Evolutionary conservation across 768 basidiomycete species (phyloP).

Genomic region (Pholiota molesta): DNA sequence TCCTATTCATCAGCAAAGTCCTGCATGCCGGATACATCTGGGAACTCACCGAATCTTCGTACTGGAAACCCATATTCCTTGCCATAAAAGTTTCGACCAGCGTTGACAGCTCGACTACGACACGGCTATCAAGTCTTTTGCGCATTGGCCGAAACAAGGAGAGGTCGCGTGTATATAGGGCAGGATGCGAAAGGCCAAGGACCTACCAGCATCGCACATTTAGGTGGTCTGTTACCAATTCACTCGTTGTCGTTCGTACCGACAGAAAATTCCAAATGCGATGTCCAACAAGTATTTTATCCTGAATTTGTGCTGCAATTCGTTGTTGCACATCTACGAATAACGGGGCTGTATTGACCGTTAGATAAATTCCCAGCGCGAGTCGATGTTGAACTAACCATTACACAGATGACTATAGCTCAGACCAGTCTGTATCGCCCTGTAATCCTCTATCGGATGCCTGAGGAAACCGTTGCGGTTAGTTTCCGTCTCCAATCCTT

Average conservation of each 20-base stretch:
- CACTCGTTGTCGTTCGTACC: slow-evolving; percentile 31
- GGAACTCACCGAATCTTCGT: slow-evolving; percentile 48
- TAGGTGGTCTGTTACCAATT: background rate
- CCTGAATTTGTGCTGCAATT: slow-evolving; percentile 43
- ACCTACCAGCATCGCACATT: slow-evolving; percentile 35
- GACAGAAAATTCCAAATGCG: slow-evolving; percentile 56
- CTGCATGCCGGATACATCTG: background rate
- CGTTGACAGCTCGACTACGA: slow-evolving; percentile 39
- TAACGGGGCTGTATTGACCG: slow-evolving; percentile 39
- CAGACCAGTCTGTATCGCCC: slow-evolving; percentile 49
- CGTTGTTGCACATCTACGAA: slow-evolving; percentile 50
- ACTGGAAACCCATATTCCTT: slow-evolving; percentile 41
- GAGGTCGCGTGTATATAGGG: slow-evolving; percentile 56
- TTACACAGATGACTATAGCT: slow-evolving; percentile 38
- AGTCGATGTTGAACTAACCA: slow-evolving; percentile 31
- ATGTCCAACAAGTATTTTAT: slow-evolving; percentile 60
- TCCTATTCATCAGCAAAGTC: background rate
- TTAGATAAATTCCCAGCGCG: background rate
- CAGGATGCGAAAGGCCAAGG: slow-evolving; percentile 52
- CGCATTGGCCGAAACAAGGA: slow-evolving; percentile 55
- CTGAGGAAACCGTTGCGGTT: slow-evolving; percentile 28
- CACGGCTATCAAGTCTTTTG: slow-evolving; percentile 39
- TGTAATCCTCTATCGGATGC: slow-evolving; percentile 49
- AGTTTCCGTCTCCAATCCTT: background rate
- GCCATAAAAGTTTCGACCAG: slow-evolving; percentile 52